Conservation (phyloP, 2,329 filamentous ascomycete genomes). For the Fonsecaea erecta region DNA sequence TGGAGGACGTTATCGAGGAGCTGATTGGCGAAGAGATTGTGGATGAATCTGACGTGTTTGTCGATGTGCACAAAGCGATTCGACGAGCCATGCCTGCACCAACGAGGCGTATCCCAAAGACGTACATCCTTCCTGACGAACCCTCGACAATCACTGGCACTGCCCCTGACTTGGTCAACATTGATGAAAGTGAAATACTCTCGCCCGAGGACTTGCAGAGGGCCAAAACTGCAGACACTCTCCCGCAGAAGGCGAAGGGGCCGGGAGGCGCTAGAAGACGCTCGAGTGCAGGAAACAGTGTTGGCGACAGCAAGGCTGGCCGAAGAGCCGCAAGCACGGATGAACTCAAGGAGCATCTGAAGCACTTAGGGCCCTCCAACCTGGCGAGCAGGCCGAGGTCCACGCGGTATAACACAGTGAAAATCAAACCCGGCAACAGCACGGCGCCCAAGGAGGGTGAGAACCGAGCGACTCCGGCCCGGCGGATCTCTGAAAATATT, state of each 20-base stretch:
- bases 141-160: constrained; percentile 39
- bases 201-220: constrained; percentile 36
- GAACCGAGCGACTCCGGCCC: constrained; percentile 46
- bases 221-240: constrained; percentile 33
- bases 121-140: constrained; percentile 53
- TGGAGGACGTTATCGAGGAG: constrained; percentile 98
- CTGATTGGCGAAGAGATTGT: constrained; percentile 99
- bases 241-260: constrained; percentile 43
- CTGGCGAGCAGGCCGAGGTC: constrained; percentile 63
- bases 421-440: constrained; percentile 64
- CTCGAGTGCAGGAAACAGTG: constrained; percentile 41
- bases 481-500: constrained; percentile 38
- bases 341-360: constrained; percentile 63
- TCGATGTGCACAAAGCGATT: constrained; percentile 98
- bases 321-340: constrained; percentile 58
- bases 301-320: constrained; percentile 41
- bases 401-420: constrained; percentile 66
- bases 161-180: constrained; percentile 47
- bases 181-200: constrained; percentile 51
- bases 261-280: constrained; percentile 39
- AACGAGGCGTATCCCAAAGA: constrained; percentile 69
- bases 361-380: constrained; percentile 68
- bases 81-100: constrained; percentile 84
- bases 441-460: constrained; percentile 43
- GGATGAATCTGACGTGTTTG: constrained; percentile 96